Conservation (phyloP, 805 yeast genomes). For the Myxozyma nipponensis region DNA sequence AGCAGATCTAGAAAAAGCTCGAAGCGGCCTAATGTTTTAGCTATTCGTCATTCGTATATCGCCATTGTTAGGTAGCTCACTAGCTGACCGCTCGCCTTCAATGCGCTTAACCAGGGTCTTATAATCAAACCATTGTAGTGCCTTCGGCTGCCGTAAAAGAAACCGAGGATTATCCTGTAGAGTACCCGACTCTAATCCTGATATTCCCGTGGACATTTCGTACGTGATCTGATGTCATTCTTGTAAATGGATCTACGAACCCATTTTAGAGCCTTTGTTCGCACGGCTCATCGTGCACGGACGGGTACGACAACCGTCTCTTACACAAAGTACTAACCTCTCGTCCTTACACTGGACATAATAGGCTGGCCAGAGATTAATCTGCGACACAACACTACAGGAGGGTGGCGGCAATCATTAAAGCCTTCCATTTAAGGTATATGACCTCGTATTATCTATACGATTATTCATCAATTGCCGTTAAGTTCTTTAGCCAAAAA, state of each 20-base stretch:
- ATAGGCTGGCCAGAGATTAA: no score
- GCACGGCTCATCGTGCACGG: no score
- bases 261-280: no score
- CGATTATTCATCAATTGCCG: not conserved
- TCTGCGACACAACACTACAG: no score
- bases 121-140: conserved; percentile 4
- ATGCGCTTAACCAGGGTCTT: not conserved
- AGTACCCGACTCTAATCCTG: not conserved
- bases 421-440: no score
- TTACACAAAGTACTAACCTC: no score
- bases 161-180: not conserved
- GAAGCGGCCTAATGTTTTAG: conserved; percentile 27
- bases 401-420: no score
- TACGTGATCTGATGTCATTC: not conserved
- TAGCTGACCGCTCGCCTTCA: conserved; percentile 6
- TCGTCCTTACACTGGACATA: no score
- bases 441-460: no score
- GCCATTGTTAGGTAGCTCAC: not conserved
- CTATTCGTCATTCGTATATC: not conserved
- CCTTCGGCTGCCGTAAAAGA: conserved; percentile 6
- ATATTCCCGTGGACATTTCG: not conserved
- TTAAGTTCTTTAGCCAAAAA: not conserved
- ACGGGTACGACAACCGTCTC: no score
- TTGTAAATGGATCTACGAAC: no score
- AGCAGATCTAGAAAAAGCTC: conserved; percentile 61